Percentiles rank a stretch among this genome's conserved stretches.
Conservation (phyloP, 192 early-diverging fungal genomes). For the Geosiphon pyriformis region DNA sequence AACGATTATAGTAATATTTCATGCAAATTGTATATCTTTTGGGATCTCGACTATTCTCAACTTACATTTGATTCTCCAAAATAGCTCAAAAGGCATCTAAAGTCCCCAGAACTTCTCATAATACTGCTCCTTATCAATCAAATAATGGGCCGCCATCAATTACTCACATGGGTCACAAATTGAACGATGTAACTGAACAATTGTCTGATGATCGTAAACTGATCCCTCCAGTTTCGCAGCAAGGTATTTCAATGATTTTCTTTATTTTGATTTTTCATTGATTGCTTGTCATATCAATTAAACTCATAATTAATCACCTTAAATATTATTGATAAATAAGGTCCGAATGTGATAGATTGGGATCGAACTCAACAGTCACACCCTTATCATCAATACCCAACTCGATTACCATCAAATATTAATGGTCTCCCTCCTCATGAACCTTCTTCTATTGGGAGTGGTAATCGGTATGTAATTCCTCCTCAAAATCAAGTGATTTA, state of each 20-base stretch:
- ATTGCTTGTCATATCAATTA: background rate
- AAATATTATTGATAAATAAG: background rate
- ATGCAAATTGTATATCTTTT: background rate
- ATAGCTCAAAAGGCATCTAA: background rate
- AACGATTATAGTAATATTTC: background rate
- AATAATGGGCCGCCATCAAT: background rate
- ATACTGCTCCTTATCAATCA: background rate
- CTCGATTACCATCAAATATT: background rate
- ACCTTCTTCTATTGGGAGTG: background rate
- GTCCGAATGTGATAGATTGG: conserved; percentile 12
- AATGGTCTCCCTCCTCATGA: background rate
- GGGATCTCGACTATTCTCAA: background rate
- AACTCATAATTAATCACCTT: background rate
- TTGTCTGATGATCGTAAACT: background rate
- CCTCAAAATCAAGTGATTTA: no score
- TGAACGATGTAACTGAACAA: background rate
- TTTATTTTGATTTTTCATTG: background rate
- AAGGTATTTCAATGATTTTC: background rate
- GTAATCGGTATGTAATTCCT: no score
- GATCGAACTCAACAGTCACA: background rate
- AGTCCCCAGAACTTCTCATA: background rate
- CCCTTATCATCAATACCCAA: background rate
- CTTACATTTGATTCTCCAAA: background rate
- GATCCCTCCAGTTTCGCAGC: background rate
- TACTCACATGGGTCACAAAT: background rate